phyloP scores from a whole-genome alignment of 495 filamentous ascomycete genomes.

The Xylaria bambusicola region DNA sequence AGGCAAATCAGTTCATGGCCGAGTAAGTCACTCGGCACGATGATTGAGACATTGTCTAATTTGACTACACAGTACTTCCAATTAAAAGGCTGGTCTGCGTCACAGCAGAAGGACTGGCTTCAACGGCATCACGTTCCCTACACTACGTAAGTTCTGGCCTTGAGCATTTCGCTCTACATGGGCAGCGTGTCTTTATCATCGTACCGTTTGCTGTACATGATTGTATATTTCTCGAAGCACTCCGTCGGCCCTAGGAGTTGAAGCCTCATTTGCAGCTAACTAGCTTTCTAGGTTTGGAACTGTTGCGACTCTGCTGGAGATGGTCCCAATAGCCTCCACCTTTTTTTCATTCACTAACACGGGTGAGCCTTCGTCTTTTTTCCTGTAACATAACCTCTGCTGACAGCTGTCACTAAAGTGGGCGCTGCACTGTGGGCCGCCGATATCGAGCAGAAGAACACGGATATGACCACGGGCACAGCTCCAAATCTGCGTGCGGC shows the following conservation, averaged over 20 bases:
- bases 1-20: slow-evolving; percentile 39
- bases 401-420: slow-evolving; percentile 43
- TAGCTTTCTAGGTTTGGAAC: slow-evolving; percentile 68
- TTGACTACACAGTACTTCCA: slow-evolving; percentile 69
- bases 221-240: neutral
- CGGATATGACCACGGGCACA: slow-evolving; percentile 49
- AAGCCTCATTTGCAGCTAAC: slow-evolving; percentile 11
- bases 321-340: slow-evolving; percentile 80
- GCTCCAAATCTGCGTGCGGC: slow-evolving; percentile 56
- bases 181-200: neutral
- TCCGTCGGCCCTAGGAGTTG: no score
- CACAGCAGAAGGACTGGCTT: slow-evolving; percentile 65
- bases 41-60: slow-evolving; percentile 23
- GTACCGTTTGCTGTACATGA: neutral
- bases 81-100: slow-evolving; percentile 74
- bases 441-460: slow-evolving; percentile 73
- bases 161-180: slow-evolving; percentile 8
- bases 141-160: slow-evolving; percentile 62
- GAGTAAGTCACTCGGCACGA: slow-evolving; percentile 26
- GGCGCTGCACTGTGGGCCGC: slow-evolving; percentile 94
- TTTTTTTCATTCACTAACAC: slow-evolving; percentile 89
- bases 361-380: slow-evolving; percentile 44
- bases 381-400: slow-evolving; percentile 4
- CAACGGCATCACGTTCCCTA: slow-evolving; percentile 65
- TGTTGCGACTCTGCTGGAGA: slow-evolving; percentile 73